Percentiles rank a stretch among this genome's conserved stretches.
phyloP scores from a whole-genome alignment of 2,329 filamentous ascomycete genomes.

The Claviceps citrina region DNA sequence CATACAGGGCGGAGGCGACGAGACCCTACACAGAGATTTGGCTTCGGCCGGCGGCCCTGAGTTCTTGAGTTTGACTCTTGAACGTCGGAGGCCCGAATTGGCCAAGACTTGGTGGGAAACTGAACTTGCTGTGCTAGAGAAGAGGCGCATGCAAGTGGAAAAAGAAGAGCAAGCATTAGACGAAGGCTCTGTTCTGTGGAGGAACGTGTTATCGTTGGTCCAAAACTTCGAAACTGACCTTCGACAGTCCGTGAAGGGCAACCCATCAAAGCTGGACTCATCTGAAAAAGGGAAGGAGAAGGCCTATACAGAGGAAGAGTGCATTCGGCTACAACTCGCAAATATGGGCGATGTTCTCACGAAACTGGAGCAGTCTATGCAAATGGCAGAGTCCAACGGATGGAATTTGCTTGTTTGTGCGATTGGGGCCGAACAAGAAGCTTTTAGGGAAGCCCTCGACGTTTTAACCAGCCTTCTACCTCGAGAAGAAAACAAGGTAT shows the following conservation, averaged over 20 bases:
- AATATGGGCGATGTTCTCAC: conserved; percentile 42
- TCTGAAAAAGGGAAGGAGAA: conserved; percentile 17
- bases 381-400: conserved; percentile 40
- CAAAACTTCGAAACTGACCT: conserved; percentile 50
- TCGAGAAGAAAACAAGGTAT: neutral
- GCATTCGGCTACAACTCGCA: conserved; percentile 30
- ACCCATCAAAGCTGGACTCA: conserved; percentile 7
- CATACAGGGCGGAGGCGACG: conserved; percentile 17
- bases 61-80: conserved; percentile 45
- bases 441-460: conserved; percentile 43
- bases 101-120: conserved; percentile 55
- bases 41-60: conserved; percentile 28
- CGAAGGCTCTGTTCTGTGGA: conserved; percentile 53
- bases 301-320: conserved; percentile 19
- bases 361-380: conserved; percentile 38
- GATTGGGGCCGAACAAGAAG: conserved; percentile 58
- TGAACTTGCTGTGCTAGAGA: conserved; percentile 41
- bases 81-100: conserved; percentile 54
- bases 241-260: conserved; percentile 34
- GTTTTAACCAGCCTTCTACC: conserved; percentile 26
- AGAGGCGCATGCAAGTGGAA: conserved; percentile 39
- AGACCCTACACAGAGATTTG: conserved; percentile 6
- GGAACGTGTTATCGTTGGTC: conserved; percentile 42
- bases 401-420: conserved; percentile 67
- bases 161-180: conserved; percentile 50